phyloP scores from a whole-genome alignment of 1,139 yeast species.

The Suhomyces anneliseae region DNA sequence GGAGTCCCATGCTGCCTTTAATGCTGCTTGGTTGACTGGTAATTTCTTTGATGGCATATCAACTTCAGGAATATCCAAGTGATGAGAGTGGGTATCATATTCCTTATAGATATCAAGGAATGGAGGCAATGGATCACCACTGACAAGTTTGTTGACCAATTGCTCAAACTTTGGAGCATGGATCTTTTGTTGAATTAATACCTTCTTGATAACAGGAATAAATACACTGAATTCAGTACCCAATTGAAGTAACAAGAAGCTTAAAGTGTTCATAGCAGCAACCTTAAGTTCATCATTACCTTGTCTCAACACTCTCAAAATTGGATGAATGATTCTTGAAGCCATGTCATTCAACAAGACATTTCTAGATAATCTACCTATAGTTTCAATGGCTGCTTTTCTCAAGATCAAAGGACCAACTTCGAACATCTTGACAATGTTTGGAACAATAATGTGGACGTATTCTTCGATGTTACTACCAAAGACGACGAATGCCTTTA shows the following conservation, averaged over 20 bases:
- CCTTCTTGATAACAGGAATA: conserved; percentile 80
- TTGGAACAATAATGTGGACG: conserved; percentile 81
- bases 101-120: conserved; percentile 71
- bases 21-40: conserved; percentile 74
- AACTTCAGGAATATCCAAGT: conserved; percentile 61
- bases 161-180: conserved; percentile 79
- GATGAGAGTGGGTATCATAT: conserved; percentile 49
- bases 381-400: conserved; percentile 76
- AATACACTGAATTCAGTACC: conserved; percentile 85
- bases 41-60: conserved; percentile 73
- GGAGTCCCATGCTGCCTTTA: conserved; percentile 90
- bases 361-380: conserved; percentile 76
- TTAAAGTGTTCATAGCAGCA: conserved; percentile 75
- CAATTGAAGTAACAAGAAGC: conserved; percentile 75
- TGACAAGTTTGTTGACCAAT: conserved; percentile 70
- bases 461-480: conserved; percentile 89
- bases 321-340: conserved; percentile 84
- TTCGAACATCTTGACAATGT: conserved; percentile 79
- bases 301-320: conserved; percentile 65
- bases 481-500: conserved; percentile 84
- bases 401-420: conserved; percentile 60
- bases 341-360: conserved; percentile 86
- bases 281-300: conserved; percentile 62
- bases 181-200: conserved; percentile 60
- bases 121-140: conserved; percentile 89